Percentiles rank a stretch among this genome's conserved stretches.
phyloP scores from a whole-genome alignment of 2,329 filamentous ascomycete genomes.

The Aureobasidium pullulans region DNA sequence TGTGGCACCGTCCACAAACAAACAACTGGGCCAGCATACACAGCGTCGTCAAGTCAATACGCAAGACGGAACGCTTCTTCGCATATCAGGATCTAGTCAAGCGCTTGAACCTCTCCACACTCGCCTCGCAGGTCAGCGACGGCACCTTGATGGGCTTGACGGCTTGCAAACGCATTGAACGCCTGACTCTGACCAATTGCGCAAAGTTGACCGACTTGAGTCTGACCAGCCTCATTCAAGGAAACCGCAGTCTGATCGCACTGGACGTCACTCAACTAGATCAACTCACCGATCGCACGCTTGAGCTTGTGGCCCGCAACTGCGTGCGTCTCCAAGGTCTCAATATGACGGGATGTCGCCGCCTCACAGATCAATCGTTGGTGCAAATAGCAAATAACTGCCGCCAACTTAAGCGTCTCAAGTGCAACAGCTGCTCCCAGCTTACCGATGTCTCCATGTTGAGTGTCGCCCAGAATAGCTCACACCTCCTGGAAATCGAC shows the following conservation, averaged over 20 bases:
- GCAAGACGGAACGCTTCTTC: slow-evolving; percentile 69
- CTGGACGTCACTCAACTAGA: slow-evolving; percentile 80
- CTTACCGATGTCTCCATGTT: slow-evolving; percentile 74
- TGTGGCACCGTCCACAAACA: slow-evolving; percentile 93
- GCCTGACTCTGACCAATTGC: slow-evolving; percentile 88
- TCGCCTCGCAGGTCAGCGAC: slow-evolving; percentile 73
- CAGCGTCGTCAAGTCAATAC: slow-evolving; percentile 72
- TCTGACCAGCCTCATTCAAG: slow-evolving; percentile 68
- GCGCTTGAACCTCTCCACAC: slow-evolving; percentile 77
- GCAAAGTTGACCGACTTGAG: slow-evolving; percentile 75
- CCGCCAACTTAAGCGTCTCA: slow-evolving; percentile 82
- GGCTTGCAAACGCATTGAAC: slow-evolving; percentile 83
- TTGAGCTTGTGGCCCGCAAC: slow-evolving; percentile 69
- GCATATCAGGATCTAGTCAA: slow-evolving; percentile 85
- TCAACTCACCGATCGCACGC: slow-evolving; percentile 72
- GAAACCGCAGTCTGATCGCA: slow-evolving; percentile 74
- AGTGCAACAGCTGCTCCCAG: slow-evolving; percentile 87
- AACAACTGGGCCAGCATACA: slow-evolving; percentile 76
- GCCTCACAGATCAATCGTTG: slow-evolving; percentile 80
- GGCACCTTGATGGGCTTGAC: slow-evolving; percentile 77
- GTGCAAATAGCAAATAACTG: slow-evolving; percentile 73
- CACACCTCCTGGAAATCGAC: slow-evolving; percentile 92
- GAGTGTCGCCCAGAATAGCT: slow-evolving; percentile 81
- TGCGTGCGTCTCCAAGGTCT: slow-evolving; percentile 83
- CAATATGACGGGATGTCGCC: slow-evolving; percentile 81